Percentiles rank a stretch among this genome's conserved stretches.
phyloP scores from a whole-genome alignment of 2,329 filamentous ascomycete species.

The Colletotrichum trifolii region DNA sequence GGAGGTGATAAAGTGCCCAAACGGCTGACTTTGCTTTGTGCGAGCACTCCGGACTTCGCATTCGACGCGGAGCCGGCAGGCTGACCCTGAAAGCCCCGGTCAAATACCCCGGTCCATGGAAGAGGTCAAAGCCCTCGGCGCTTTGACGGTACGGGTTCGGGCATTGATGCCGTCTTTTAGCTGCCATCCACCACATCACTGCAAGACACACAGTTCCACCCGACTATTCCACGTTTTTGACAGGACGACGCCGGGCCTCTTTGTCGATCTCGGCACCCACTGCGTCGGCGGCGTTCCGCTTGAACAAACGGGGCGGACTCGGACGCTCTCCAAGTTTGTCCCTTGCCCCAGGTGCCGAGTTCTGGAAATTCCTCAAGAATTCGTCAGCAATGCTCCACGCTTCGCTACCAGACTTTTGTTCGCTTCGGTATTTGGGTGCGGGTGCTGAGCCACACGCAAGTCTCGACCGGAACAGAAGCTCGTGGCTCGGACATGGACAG shows the following conservation, averaged over 20 bases:
- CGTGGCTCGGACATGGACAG: too few species aligned
- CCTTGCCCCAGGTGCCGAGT: neutral
- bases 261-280: constrained; percentile 17
- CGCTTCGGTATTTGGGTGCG: neutral
- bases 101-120: neutral
- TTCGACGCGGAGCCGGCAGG: constrained; percentile 1
- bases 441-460: too few species aligned
- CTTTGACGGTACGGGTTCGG: constrained; percentile 12
- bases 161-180: constrained; percentile 4
- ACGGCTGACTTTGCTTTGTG: neutral
- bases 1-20: too few species aligned
- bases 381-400: neutral
- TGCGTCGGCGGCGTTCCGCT: neutral
- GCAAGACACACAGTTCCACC: constrained; percentile 5
- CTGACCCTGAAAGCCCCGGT: constrained; percentile 6
- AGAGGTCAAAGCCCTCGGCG: constrained; percentile 19
- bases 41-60: neutral
- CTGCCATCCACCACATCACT: neutral
- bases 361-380: neutral
- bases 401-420: constrained; percentile 7
- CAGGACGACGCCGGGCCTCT: neutral
- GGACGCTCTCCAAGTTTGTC: neutral
- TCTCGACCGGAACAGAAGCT: too few species aligned
- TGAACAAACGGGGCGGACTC: neutral
- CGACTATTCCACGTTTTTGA: constrained; percentile 7